These are phyloP conservation scores for Ceratobasidium sp. DNA, from an alignment of 1,284 basidiomycete genomes.

Conservation along the genomic window DNA sequence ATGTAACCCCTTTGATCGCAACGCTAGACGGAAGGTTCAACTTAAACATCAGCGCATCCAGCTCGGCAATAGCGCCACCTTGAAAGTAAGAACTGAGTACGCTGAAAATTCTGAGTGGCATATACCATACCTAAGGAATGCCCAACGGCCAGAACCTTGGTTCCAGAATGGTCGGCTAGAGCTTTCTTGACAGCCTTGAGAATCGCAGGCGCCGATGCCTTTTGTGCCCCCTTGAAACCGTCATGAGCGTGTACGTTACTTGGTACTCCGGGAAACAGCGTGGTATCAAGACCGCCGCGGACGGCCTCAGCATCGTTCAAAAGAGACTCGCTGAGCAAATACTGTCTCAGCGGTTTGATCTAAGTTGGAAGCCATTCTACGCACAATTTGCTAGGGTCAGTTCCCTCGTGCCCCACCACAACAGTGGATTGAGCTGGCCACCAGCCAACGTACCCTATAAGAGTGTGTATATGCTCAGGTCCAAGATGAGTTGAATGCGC, in stretches of 20 bases:
- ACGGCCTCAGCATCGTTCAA: slow-evolving; percentile 39
- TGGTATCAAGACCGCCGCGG: not conserved
- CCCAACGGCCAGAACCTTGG: slow-evolving; percentile 45
- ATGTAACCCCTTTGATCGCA: slow-evolving; percentile 43
- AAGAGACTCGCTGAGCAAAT: slow-evolving; percentile 17
- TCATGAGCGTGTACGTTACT: slow-evolving; percentile 14
- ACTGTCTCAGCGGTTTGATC: not conserved
- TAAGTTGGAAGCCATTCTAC: not conserved
- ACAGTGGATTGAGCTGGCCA: slow-evolving; percentile 43
- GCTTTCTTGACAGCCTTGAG: too few relatives aligned
- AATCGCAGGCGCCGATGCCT: slow-evolving; percentile 11
- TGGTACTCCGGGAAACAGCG: slow-evolving; percentile 28
- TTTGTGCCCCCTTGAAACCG: slow-evolving; percentile 8
- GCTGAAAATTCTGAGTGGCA: too few relatives aligned
- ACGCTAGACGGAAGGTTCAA: slow-evolving; percentile 47
- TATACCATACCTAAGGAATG: slow-evolving; percentile 45
- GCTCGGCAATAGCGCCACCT: slow-evolving; percentile 67
- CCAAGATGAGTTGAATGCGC: not conserved
- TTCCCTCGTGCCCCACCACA: slow-evolving; percentile 49
- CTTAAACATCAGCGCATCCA: slow-evolving; percentile 59
- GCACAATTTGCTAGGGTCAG: slow-evolving; percentile 49
- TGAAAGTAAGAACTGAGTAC: too few relatives aligned
- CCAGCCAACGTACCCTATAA: slow-evolving; percentile 42
- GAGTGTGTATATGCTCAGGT: not conserved
- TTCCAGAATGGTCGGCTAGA: slow-evolving; percentile 34